A percentile compares a stretch with the other conserved stretches of the same genome.
Conservation (phyloP, 2,329 filamentous ascomycete genomes). For the Coniochaeta sp. region DNA sequence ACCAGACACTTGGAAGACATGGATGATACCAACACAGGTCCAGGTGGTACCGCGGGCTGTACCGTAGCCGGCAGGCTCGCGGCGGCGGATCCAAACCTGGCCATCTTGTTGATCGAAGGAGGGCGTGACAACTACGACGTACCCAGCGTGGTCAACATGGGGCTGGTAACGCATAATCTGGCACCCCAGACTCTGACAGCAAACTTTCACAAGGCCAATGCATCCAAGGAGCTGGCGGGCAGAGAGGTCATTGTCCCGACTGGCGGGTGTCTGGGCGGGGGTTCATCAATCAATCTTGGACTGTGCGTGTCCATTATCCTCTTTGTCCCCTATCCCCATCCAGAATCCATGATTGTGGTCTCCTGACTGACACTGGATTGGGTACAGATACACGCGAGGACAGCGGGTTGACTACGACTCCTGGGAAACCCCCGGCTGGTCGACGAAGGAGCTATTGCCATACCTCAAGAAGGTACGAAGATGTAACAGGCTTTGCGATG, state of each 20-base stretch:
- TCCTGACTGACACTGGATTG: neutral
- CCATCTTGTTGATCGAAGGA: slow-evolving; percentile 45
- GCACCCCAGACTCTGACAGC: slow-evolving; percentile 33
- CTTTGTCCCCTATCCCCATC: no score
- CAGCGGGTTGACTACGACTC: slow-evolving; percentile 20
- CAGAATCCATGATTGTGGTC: no score
- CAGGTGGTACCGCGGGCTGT: slow-evolving; percentile 40
- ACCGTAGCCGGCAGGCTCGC: slow-evolving; percentile 42
- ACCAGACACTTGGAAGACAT: neutral
- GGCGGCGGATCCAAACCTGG: slow-evolving; percentile 38
- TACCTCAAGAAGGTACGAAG: slow-evolving; percentile 35
- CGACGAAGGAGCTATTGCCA: slow-evolving; percentile 29
- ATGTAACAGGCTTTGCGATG: no score
- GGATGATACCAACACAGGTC: neutral
- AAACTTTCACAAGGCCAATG: slow-evolving; percentile 41
- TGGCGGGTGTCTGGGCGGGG: slow-evolving; percentile 44
- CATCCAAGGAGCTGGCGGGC: slow-evolving; percentile 34
- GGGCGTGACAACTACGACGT: slow-evolving; percentile 45
- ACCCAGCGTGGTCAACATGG: slow-evolving; percentile 41
- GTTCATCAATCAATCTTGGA: slow-evolving; percentile 39
- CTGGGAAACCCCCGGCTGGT: slow-evolving; percentile 17
- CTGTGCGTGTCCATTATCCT: slow-evolving; percentile 19
- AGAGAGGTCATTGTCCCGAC: slow-evolving; percentile 30
- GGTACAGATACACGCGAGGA: slow-evolving; percentile 15
- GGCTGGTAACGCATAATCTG: slow-evolving; percentile 38